Evolutionary conservation across 179 eudicot species (phyloP), one percentile per base, ranked within the genome.

Genomic region (Silene vulgaris): DNA sequence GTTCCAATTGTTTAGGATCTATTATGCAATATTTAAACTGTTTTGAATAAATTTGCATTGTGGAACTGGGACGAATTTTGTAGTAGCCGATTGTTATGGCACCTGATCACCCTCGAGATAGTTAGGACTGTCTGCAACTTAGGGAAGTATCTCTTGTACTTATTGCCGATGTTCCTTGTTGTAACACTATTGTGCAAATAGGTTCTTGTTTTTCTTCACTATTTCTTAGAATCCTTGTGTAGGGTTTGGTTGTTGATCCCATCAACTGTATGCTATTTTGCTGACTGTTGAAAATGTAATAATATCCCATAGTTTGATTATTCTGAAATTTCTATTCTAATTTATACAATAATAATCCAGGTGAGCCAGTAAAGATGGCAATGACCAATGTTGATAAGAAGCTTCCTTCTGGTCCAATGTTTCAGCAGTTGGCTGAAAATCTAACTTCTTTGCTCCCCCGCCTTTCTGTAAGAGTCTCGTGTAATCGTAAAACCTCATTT

Each of bases 281-380:
- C 28, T 13, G 30, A 54, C 32, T 23, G 56, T 37, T 26, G 29
- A 32, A 60, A 37, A 57, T 26, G 20, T 13, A 56, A 30, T 40
- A 19, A 1, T n/a, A 5, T 56, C 19, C 19, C 60, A 56, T 56
- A 4, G 60, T 56, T 56, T 56, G 60, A 32, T 16, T 65, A 20
- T 35, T 67, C n/a, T 6, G 35, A 65, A 65, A 14, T 32, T 11
- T 61, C 29, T 4, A 64, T 37, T 65, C 28, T 7, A 50, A 32
- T 69, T 43, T 28, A 12, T 72, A 8, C n/a, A 14, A 71, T 65
- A 14, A 71, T 65, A 65, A 12, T 63, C 67, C 85, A 90, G 96
- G 96, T 62, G 93, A 91, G 76, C 96, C 96, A 29, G 64, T 89
- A 61, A 93, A 91, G 84, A 87, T 88, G 91, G 98, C 91, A 21